Conservation (phyloP, 345 rosid species). For the Eutrema yunnanense region DNA sequence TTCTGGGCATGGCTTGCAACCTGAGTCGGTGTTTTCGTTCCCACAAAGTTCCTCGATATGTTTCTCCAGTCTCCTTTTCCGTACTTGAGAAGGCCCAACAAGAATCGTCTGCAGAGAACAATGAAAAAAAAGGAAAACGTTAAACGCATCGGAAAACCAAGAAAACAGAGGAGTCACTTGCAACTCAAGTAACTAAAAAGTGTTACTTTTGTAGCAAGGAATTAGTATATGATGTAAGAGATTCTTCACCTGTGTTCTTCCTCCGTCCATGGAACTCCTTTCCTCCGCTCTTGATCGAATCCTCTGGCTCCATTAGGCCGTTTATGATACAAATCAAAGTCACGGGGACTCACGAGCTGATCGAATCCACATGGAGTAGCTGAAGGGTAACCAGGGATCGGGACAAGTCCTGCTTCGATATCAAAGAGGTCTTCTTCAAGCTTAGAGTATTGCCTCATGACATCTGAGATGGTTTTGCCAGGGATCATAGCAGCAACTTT, state of each 20-base stretch:
- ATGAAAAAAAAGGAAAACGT: background rate
- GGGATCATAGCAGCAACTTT: constrained; percentile 87
- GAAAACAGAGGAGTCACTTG: background rate
- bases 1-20: constrained; percentile 99
- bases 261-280: constrained; percentile 98
- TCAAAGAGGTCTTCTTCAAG: constrained; percentile 92
- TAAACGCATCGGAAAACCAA: background rate
- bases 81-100: constrained; percentile 82
- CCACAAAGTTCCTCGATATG: constrained; percentile 84
- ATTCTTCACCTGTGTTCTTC: constrained; percentile 84
- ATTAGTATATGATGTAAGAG: background rate
- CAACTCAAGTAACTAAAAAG: background rate
- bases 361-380: constrained; percentile 69
- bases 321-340: constrained; percentile 25
- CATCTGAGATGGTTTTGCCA: constrained; percentile 86
- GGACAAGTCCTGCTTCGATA: constrained; percentile 90
- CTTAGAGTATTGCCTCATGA: constrained; percentile 79
- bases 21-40: constrained; percentile 88
- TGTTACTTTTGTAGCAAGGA: background rate
- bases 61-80: constrained; percentile 99
- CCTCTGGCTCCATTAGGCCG: constrained; percentile 21
- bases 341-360: constrained; percentile 36
- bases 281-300: constrained; percentile 79
- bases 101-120: constrained; percentile 54
- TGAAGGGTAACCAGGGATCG: constrained; percentile 63